phyloP scores from a whole-genome alignment of 148 eudicot genomes.

The Chenopodium berlandieri region DNA sequence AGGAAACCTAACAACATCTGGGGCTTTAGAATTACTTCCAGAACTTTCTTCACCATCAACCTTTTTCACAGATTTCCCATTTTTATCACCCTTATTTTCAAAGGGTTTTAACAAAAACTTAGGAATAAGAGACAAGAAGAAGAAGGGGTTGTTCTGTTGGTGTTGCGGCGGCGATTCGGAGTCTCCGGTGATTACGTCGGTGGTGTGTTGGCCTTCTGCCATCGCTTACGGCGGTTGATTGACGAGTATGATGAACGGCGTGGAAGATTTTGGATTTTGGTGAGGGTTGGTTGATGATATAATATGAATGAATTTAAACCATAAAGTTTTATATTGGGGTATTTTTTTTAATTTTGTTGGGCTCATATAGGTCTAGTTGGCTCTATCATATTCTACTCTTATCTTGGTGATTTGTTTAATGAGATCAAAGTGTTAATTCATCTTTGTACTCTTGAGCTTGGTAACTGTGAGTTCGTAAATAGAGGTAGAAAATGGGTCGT shows the following conservation, averaged over 20 bases:
- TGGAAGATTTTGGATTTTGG: background rate
- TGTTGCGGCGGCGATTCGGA: constrained; percentile 2
- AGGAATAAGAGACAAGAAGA: constrained; percentile 28
- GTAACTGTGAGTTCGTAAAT: no score
- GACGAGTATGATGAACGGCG: background rate
- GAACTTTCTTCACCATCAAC: constrained; percentile 23
- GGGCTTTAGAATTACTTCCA: constrained; percentile 16
- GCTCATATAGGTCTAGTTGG: background rate
- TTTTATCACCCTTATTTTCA: constrained; percentile 9
- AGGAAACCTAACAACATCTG: constrained; percentile 37
- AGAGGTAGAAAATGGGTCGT: no score
- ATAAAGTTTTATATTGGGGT: background rate
- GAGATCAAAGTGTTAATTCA: no score
- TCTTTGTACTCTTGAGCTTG: no score
- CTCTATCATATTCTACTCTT: background rate
- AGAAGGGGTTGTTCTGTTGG: constrained; percentile 18
- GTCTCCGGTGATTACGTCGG: background rate
- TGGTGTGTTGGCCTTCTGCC: constrained; percentile 16
- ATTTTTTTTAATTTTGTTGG: background rate
- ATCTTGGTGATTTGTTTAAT: no score
- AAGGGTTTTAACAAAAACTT: constrained; percentile 21
- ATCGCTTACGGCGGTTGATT: constrained; percentile 6
- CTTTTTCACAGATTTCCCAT: background rate
- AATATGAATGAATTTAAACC: background rate
- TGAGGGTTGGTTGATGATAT: background rate